Evolutionary conservation across 2,329 filamentous ascomycete genomes (phyloP), one percentile per base, ranked within the genome.

Genomic region (Neoscytalidium dimidiatum): DNA sequence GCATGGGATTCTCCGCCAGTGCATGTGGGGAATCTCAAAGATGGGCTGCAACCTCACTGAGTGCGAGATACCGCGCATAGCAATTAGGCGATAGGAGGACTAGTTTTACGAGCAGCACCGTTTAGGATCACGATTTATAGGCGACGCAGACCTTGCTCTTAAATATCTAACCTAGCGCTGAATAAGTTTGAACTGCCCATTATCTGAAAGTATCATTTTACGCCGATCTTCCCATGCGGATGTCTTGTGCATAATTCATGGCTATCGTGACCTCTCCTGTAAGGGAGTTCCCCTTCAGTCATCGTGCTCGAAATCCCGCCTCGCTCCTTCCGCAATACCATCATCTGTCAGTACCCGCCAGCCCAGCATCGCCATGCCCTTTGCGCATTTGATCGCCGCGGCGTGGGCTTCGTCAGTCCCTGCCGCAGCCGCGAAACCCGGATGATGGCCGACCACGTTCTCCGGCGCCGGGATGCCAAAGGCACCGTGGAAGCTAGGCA

Each of bases 401-500:
- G 71, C 68, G 65, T 83, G 80, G 0, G 81, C 78, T 19, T 66
- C 65, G 11, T 62, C 69, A 43, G 72, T 81, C 53, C 67, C 79
- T 3, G 83, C 82, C 0, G 79, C 81, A 0, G 75, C 77, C 0
- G 82, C 76, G 69, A 85, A 85, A 3, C 73, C 69, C 7, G 79
- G 77, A 33, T 75, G 78, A 66, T 82, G 80, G 0, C 74, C 72
- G 2, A 74, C 77, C 26, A 78, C 78, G 13, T 77, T 74, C 0
- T 74, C 62, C 1, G 65, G 68, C 1, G 78, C 74, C 0, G 79
- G 75, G 35, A 85, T 82, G 1, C 72, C 75, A 65, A 85, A 84
- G 33, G 77, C 80, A 3, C 81, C 80, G 67, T 85, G 83, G 57
- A 85, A 80, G 4, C 77, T 78, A 1, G 83, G 83, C 1, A 81